These are phyloP conservation scores for Taiozyma sp. DNA, from an alignment of 1,139 yeast genomes.

Conservation along the genomic window DNA sequence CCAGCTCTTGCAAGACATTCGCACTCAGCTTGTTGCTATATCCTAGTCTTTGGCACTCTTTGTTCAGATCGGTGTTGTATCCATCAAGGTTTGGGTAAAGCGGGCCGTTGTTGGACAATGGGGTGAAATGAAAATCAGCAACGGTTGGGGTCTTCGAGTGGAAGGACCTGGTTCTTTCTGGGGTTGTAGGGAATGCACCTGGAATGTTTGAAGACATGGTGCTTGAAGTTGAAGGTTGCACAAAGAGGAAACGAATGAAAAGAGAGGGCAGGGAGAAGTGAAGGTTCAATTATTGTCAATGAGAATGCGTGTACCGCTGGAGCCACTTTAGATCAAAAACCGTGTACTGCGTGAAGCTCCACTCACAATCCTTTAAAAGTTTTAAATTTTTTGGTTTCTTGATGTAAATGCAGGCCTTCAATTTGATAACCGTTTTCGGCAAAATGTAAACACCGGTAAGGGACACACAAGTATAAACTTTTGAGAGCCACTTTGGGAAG, in stretches of 20 bases:
- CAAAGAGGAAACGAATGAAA: not conserved
- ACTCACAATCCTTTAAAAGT: not conserved
- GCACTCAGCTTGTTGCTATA: slow-evolving; percentile 27
- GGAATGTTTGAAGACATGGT: slow-evolving; percentile 10
- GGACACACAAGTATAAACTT: not conserved
- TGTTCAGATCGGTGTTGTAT: not conserved
- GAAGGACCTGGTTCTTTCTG: slow-evolving; percentile 2
- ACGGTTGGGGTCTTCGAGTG: slow-evolving; percentile 11
- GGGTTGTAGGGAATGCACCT: slow-evolving; percentile 16
- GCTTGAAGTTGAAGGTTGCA: not conserved
- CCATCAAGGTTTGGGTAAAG: slow-evolving; percentile 18
- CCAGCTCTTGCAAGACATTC: slow-evolving; percentile 28
- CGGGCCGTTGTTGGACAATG: slow-evolving; percentile 4
- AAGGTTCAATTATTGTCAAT: not conserved
- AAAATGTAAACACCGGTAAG: slow-evolving; percentile 8
- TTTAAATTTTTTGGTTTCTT: not conserved
- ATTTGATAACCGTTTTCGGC: slow-evolving; percentile 3
- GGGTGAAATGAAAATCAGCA: slow-evolving; percentile 16
- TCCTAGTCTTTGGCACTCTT: slow-evolving; percentile 17
- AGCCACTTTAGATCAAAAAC: not conserved
- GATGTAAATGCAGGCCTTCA: not conserved
- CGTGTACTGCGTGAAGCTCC: not conserved
- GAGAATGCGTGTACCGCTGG: not conserved
- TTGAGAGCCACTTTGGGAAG: too few species aligned
- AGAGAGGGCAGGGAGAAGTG: not conserved